Evolutionary conservation across 2,329 filamentous ascomycete species (phyloP).

Genomic region (Cytospora mali): DNA sequence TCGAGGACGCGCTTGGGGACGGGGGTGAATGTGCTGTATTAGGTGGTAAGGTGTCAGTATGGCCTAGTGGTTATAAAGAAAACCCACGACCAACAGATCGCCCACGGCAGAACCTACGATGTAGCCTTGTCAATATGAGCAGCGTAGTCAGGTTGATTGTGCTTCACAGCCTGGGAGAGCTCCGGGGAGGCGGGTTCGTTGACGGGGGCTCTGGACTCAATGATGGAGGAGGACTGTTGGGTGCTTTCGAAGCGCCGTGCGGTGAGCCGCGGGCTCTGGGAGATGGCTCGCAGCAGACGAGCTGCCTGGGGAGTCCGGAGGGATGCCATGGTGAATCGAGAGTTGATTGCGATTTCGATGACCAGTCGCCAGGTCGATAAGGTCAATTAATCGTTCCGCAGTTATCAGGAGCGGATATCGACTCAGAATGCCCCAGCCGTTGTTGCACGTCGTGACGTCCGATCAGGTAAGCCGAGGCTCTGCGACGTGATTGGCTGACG

Average conservation of each 20-base stretch:
- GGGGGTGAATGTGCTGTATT: constrained; percentile 78
- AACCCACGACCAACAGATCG: background rate
- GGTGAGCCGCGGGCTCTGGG: constrained; percentile 45
- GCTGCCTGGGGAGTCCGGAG: constrained; percentile 60
- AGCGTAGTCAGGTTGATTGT: constrained; percentile 79
- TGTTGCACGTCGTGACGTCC: constrained; percentile 20
- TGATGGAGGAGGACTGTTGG: constrained; percentile 41
- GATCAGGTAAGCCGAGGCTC: constrained; percentile 15
- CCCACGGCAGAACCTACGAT: constrained; percentile 64
- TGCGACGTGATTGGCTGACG: constrained; percentile 32
- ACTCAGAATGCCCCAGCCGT: background rate
- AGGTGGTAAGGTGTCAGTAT: constrained; percentile 24
- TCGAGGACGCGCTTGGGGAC: constrained; percentile 88
- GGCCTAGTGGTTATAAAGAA: background rate
- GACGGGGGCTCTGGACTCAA: constrained; percentile 32
- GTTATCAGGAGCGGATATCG: background rate
- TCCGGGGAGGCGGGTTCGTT: constrained; percentile 42
- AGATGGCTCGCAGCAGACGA: constrained; percentile 53
- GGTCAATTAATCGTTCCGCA: background rate
- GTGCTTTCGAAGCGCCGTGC: constrained; percentile 60
- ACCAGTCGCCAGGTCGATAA: constrained; percentile 10
- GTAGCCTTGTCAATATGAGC: constrained; percentile 84
- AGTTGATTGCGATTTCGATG: constrained; percentile 15
- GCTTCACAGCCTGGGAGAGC: constrained; percentile 38
- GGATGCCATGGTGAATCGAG: constrained; percentile 60